phyloP scores from a whole-genome alignment of 305 asterid species.

The Stenogyne calaminthoides region DNA sequence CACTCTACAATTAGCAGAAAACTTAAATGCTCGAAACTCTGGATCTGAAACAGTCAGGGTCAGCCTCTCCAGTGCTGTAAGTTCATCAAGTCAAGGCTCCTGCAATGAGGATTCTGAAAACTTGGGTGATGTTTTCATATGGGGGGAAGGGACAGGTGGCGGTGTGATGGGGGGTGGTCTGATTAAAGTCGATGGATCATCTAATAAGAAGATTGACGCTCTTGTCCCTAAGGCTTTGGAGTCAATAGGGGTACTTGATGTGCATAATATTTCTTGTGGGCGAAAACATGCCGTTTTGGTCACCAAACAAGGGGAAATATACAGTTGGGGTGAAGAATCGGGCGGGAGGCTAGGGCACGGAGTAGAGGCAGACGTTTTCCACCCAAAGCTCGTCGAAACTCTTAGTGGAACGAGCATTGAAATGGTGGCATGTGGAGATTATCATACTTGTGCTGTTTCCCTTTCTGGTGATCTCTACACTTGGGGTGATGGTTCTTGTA shows the following conservation, averaged over 20 bases:
- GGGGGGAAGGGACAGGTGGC: constrained; percentile 82
- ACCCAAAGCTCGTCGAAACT: constrained; percentile 62
- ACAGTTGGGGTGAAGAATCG: constrained; percentile 90
- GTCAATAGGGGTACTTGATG: constrained; percentile 74
- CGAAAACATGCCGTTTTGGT: constrained; percentile 67
- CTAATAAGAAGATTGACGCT: constrained; percentile 45
- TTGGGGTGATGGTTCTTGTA: constrained; percentile 75
- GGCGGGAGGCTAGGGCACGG: constrained; percentile 96
- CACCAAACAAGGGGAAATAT: constrained; percentile 80
- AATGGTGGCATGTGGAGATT: constrained; percentile 75
- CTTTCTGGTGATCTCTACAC: constrained; percentile 80
- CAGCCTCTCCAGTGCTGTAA: constrained; percentile 90
- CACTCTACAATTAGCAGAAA: constrained; percentile 41
- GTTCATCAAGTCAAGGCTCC: constrained; percentile 95
- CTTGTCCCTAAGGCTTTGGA: constrained; percentile 73
- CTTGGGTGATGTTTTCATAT: constrained; percentile 88
- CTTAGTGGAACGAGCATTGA: constrained; percentile 64
- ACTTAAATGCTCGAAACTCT: constrained; percentile 53
- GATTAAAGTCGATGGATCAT: constrained; percentile 33
- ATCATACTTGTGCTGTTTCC: constrained; percentile 83
- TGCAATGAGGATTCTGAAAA: constrained; percentile 70
- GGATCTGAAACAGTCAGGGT: constrained; percentile 63
- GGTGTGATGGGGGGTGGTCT: constrained; percentile 72
- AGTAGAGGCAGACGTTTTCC: constrained; percentile 55
- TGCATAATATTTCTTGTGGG: constrained; percentile 69